phyloP scores from a whole-genome alignment of 169 alveolate genomes.

The Plasmodium ovale region DNA sequence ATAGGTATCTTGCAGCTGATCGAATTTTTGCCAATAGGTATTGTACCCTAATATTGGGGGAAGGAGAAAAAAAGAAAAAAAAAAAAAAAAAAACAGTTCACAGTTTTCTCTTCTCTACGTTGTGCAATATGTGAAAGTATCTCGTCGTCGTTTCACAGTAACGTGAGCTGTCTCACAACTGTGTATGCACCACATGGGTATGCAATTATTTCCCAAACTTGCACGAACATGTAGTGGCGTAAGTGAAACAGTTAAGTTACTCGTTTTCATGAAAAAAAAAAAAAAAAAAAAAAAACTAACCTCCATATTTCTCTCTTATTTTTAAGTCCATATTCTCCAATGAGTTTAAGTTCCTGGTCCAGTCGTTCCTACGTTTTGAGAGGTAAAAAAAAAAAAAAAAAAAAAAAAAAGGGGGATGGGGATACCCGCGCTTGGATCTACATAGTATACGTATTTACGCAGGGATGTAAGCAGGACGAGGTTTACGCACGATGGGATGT shows the following conservation, averaged over 20 bases:
- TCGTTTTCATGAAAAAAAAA: too few relatives aligned
- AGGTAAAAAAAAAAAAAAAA: conserved; percentile 14
- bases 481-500: too few relatives aligned
- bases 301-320: conserved; percentile 99
- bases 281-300: conserved; percentile 3
- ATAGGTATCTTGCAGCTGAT: conserved; percentile 99
- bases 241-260: too few relatives aligned
- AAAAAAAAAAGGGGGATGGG: conserved; percentile 9
- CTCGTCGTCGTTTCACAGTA: too few relatives aligned
- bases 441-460: too few relatives aligned
- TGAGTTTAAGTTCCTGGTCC: conserved; percentile 95
- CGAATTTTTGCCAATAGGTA: conserved; percentile 98
- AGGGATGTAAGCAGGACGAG: too few relatives aligned
- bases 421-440: background rate
- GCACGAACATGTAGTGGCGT: too few relatives aligned
- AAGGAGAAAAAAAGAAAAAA: background rate
- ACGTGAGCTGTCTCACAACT: too few relatives aligned
- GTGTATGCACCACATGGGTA: background rate
- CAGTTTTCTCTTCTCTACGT: too few relatives aligned
- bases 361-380: conserved; percentile 90
- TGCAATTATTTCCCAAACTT: background rate
- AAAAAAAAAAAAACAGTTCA: background rate
- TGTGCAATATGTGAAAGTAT: too few relatives aligned
- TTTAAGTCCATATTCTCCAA: conserved; percentile 99
- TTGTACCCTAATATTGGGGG: conserved; percentile 91